Conservation (phyloP, 2,329 filamentous ascomycete genomes). For the Penicillium sp. region DNA sequence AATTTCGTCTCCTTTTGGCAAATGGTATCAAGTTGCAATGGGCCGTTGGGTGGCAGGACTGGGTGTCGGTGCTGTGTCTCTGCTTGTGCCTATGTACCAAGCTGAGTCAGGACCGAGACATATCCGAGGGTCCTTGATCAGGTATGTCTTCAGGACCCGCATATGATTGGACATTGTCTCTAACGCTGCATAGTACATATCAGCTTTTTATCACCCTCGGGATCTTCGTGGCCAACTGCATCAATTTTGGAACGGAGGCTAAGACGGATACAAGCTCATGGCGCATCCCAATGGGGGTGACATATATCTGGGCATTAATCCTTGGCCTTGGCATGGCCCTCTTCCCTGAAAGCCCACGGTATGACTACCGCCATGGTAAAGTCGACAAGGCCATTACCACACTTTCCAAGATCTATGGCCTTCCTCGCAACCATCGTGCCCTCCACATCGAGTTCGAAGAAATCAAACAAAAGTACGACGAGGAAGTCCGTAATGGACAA, state of each 20-base stretch:
- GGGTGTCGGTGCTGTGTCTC: slow-evolving; percentile 43
- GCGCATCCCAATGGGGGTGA: slow-evolving; percentile 55
- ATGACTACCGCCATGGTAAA: slow-evolving; percentile 57
- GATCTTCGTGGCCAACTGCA: slow-evolving; percentile 48
- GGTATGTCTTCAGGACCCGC: slow-evolving; percentile 20
- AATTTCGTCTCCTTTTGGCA: slow-evolving; percentile 36
- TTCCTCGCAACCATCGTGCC: slow-evolving; percentile 52
- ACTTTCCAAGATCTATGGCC: slow-evolving; percentile 54
- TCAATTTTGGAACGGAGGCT: slow-evolving; percentile 46
- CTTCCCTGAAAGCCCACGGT: slow-evolving; percentile 58
- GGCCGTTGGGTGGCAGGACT: slow-evolving; percentile 46
- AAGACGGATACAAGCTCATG: slow-evolving; percentile 42
- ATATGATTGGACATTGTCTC: background rate
- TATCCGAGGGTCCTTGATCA: slow-evolving; percentile 46
- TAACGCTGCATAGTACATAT: slow-evolving; percentile 36
- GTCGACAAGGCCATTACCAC: slow-evolving; percentile 51
- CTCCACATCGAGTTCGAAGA: slow-evolving; percentile 54
- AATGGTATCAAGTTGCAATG: slow-evolving; percentile 44
- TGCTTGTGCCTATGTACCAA: slow-evolving; percentile 48
- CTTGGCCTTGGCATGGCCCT: slow-evolving; percentile 55
- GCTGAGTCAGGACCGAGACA: slow-evolving; percentile 46
- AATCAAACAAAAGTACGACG: slow-evolving; percentile 56
- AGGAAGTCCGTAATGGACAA: slow-evolving; percentile 45
- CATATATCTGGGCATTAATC: slow-evolving; percentile 55
- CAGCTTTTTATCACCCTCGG: slow-evolving; percentile 49